phyloP scores from a whole-genome alignment of 2,329 filamentous ascomycete species.

The Botrytis aclada region DNA sequence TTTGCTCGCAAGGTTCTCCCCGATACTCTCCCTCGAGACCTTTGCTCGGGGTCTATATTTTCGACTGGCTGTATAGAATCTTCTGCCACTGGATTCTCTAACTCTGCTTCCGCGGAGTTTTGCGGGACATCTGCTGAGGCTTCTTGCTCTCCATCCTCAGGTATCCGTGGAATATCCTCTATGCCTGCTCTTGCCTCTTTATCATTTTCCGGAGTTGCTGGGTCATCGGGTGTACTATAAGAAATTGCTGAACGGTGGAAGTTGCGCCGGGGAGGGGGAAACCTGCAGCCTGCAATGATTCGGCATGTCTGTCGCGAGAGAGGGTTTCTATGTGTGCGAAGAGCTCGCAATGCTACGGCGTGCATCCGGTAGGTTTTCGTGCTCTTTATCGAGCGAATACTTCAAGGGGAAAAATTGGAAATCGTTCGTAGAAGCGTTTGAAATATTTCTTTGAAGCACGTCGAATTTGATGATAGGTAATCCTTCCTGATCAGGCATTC shows the following conservation, averaged over 20 bases:
- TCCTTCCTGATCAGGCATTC: not conserved
- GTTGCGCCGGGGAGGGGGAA: conserved; percentile 30
- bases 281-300: conserved; percentile 33
- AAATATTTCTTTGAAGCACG: conserved; percentile 13
- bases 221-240: conserved; percentile 31
- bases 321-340: conserved; percentile 34
- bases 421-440: not conserved
- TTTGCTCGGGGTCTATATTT: conserved; percentile 16
- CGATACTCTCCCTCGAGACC: conserved; percentile 23
- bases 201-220: conserved; percentile 14
- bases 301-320: conserved; percentile 34
- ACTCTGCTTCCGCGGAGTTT: not conserved
- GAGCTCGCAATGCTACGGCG: conserved; percentile 32
- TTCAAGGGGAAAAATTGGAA: not conserved
- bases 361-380: conserved; percentile 36
- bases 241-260: conserved; percentile 35
- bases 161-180: conserved; percentile 1
- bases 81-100: conserved; percentile 7
- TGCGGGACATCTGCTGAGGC: conserved; percentile 3
- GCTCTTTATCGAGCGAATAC: conserved; percentile 24
- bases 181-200: conserved; percentile 21
- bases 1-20: conserved; percentile 25
- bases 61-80: conserved; percentile 17
- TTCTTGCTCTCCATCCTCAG: not conserved
- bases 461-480: not conserved